Base-by-base conservation (phyloP, 2,329 filamentous ascomycete species). In the Fusarium cicatricum region DNA sequence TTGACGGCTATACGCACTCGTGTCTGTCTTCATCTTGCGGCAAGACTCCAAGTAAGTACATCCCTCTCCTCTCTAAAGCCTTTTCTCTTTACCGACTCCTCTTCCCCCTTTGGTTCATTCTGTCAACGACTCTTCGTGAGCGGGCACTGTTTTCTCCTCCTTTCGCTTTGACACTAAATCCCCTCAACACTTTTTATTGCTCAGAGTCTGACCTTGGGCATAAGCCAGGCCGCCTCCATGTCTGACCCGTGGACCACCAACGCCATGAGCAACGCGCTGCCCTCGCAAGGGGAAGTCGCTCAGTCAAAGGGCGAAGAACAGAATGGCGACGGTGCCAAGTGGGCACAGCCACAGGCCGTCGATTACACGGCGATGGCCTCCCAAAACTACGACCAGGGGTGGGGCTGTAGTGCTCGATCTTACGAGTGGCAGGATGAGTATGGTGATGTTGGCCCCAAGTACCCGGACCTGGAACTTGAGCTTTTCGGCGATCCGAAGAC, bases 351-450 rank as follows among this genome's bases (percentile, higher is more conserved):
- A 0, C 70, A 75, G 3, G 72, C 78, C 0, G 79, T 82, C 64
- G 77, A 86, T 65, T 87, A 87, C 69, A 68, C 71, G 12, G 61
- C 72, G 5, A 31, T 70, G 37, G 29, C 55, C 2, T 34, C 57
- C 4, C 52, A 44, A 4, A 55, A 67, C 5, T 47, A 39, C 5
- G 33, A 43, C 7, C 67, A 68, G 11, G 67, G 71, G 3, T 86
- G 81, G 76, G 83, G 81, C 12, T 73, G 78, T 32, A 83, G 84
- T 49, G 88, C 86, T n/a, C 76, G 71, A 0, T 80, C 90, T 37
- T 98, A 98, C 66, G 85, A 93, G 69, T 98, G 90, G 90, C 82
- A 87, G 15, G 92, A 92, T 11, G 91, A 96, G 3, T 90, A 83
- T 64, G 95, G 94, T 2, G 94, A 98, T 34, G 80, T 99, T 48